phyloP scores from a whole-genome alignment of 495 filamentous ascomycete genomes.

The Neurospora intermedia region DNA sequence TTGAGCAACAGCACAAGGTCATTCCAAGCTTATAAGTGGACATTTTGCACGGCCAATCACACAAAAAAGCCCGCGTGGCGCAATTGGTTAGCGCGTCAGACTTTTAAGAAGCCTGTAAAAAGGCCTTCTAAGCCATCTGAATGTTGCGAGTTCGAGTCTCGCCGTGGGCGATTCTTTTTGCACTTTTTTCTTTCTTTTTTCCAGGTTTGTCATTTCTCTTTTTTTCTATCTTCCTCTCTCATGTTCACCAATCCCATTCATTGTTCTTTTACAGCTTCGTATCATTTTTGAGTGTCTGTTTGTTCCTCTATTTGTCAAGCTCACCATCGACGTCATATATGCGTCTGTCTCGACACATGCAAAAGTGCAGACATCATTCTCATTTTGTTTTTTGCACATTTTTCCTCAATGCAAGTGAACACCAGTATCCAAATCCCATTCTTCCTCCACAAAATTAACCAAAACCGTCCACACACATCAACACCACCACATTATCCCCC shows the following conservation, averaged over 20 bases:
- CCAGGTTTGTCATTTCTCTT: no score
- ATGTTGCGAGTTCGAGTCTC: constrained; percentile 6
- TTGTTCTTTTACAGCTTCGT: not conserved
- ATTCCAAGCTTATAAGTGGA: not conserved
- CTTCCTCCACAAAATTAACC: no score
- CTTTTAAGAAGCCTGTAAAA: constrained; percentile 2
- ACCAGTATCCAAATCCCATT: not conserved
- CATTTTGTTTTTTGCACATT: not conserved
- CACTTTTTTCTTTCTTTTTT: not conserved
- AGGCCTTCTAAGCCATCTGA: not conserved
- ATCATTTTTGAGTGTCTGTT: not conserved
- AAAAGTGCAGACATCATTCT: no score
- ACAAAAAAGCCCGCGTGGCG: not conserved
- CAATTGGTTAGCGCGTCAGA: constrained; percentile 1
- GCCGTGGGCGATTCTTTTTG: constrained; percentile 1
- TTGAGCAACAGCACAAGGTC: not conserved
- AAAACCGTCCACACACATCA: no score
- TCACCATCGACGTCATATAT: not conserved
- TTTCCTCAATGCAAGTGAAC: not conserved
- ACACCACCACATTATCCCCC: not conserved
- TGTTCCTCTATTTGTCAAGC: not conserved
- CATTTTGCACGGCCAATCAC: not conserved
- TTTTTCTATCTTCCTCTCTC: not conserved
- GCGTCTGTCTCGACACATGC: not conserved
- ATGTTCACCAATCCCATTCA: not conserved